Conservation (phyloP, 2,329 filamentous ascomycete species). For the Pseudocercospora eumusae region DNA sequence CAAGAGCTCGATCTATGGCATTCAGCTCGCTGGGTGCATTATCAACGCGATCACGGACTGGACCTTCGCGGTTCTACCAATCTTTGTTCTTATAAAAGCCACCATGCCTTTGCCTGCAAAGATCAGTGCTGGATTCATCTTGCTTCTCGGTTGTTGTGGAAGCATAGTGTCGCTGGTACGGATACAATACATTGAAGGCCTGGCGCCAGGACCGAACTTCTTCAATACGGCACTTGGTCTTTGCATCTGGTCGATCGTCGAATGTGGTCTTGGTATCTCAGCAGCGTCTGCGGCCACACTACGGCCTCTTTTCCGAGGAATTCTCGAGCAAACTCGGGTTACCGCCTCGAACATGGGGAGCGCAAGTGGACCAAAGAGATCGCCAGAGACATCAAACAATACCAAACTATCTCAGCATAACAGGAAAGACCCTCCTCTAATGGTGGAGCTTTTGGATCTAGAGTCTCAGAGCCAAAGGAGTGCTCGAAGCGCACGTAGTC, state of each 20-base stretch:
- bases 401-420: conserved; percentile 13
- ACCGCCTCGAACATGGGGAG: neutral
- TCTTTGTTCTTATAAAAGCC: conserved; percentile 44
- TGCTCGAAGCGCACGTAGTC: conserved; percentile 13
- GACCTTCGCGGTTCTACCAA: conserved; percentile 44
- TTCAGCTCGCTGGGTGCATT: conserved; percentile 33
- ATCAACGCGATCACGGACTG: conserved; percentile 44
- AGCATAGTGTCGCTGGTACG: conserved; percentile 33
- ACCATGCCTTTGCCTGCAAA: conserved; percentile 47
- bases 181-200: conserved; percentile 30
- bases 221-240: conserved; percentile 33
- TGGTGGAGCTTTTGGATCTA: conserved; percentile 7
- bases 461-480: conserved; percentile 10
- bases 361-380: conserved; percentile 8
- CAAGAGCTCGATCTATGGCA: conserved; percentile 21
- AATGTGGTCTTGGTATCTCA: conserved; percentile 41
- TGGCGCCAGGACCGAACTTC: conserved; percentile 27
- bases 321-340: conserved; percentile 19
- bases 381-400: conserved; percentile 12
- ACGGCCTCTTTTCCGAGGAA: conserved; percentile 37
- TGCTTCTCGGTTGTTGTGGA: conserved; percentile 42
- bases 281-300: conserved; percentile 40
- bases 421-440: neutral
- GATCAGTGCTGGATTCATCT: conserved; percentile 44
- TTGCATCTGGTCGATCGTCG: conserved; percentile 38